Base-by-base conservation (phyloP, 2,329 filamentous ascomycete genomes). In the Beauveria caledonica region DNA sequence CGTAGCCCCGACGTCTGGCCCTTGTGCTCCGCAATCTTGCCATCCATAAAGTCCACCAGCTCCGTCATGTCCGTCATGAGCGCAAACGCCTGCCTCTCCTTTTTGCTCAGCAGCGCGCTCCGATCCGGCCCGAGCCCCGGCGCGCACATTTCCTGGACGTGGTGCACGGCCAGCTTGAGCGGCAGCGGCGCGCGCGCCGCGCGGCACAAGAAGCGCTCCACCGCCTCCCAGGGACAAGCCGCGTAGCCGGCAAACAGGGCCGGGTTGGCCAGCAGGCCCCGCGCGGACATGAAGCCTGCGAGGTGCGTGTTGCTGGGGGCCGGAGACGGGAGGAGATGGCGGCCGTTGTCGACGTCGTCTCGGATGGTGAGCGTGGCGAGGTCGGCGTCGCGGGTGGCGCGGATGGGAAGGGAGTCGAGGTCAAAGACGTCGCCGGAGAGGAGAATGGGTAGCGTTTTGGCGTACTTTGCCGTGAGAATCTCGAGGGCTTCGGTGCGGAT, bases 401-500 rank as follows among this genome's bases (percentile, higher is more conserved):
- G 64, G 53, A 81, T 78, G 13, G 80, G 80, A 27, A 84, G 72
- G 11, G 76, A 66, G 55, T 71, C 71, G 55, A 86, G 74, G 33
- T 83, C 79, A 65, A 87, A 88, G 21, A 88, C 81, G 65, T 89
- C 86, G 17, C 87, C 86, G n/a, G 87, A 89, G 3, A 86, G 80
- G 7, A 89, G 74, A 42, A 88, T 78, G 0, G 86, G 87, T 0
- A 89, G 76, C n/a, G 73, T 76, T 54, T 75, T 68, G 54, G 81
- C 73, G 68, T 81, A 80, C 64, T 77, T 79, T 15, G 77, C 72
- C 3, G 80, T 80, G 11, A 88, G 73, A 13, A 81, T 71, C 54
- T 78, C 77, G 10, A 89, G 81, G 0, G 86, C 82, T 45, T 84
- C 83, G 42, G 84, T 75, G 67, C 83, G 78, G 60, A 88, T 86